Base-by-base conservation (phyloP, 2,329 filamentous ascomycete species). In the Xylariaceae sp. region DNA sequence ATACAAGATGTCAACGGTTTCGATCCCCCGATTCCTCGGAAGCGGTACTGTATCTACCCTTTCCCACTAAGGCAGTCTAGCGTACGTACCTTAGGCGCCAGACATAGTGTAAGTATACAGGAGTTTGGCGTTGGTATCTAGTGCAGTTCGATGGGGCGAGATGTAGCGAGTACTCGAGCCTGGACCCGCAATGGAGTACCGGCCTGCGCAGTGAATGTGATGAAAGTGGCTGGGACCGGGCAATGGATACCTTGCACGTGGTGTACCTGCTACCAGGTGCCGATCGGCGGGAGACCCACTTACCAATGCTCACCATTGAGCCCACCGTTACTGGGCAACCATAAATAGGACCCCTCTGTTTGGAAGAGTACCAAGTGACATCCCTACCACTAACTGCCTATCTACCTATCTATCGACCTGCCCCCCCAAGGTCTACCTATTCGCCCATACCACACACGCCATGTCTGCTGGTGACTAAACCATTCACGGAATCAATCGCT, bases 261-360 rank as follows among this genome's bases (percentile, higher is more conserved):
- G 12, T 37, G 35, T 37, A 37, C 35, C 8, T 11, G 8, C 35
- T 37, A 37, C 35, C 8, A 7, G 12, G 8, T 19, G 19, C 8
- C 8, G 8, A 11, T 6, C 12, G 40, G 11, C 31, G 31, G 39
- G 27, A 47, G 48, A 29, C 49, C 54, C 57, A 54, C 50, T 19
- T 2, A n/a, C 26, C 19, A 30, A 26, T 46, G 29, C 6, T 35
- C 39, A 35, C 31, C 26, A 8, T 34, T 12, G 32, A 31, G n/a
- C 19, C 40, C 27, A 2, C 50, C 42, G 65, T 67, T 63, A 62
- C 65, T 60, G 51, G 63, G 65, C 64, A 66, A 67, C 65, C 42
- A 53, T 42, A 35, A 42, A 32, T 49, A 51, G 56, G 55, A 55
- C 60, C 59, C 60, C 59, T 60, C 59, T 61, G 58, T 62, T 62